Conservation (phyloP, 371 early-diverging fungal genomes). For the Mortierella sp. region DNA sequence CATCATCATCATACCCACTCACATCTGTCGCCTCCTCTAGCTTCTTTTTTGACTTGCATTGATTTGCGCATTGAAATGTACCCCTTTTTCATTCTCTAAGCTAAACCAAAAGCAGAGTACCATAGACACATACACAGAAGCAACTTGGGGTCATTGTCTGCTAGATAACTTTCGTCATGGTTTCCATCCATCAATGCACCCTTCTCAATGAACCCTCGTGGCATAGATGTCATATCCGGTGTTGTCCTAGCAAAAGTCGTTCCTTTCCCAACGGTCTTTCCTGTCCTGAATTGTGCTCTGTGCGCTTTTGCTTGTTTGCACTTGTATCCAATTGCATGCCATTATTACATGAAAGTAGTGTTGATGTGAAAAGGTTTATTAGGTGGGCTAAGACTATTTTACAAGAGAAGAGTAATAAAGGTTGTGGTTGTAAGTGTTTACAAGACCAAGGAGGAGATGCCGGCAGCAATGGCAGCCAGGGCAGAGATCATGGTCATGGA, state of each 20-base stretch:
- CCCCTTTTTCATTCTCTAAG: background rate
- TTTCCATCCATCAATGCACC: background rate
- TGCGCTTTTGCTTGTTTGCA: background rate
- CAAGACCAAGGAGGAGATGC: slow-evolving; percentile 12
- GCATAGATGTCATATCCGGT: background rate
- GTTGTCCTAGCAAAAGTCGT: background rate
- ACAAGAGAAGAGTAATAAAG: background rate
- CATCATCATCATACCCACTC: background rate
- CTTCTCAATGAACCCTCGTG: background rate
- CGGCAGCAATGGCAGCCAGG: slow-evolving; percentile 23
- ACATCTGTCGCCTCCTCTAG: background rate
- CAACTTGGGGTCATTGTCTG: background rate
- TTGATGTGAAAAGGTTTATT: background rate
- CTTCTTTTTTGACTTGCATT: too few species aligned
- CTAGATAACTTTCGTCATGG: background rate
- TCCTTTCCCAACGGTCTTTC: background rate
- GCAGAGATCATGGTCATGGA: slow-evolving; percentile 31
- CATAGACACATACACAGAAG: background rate
- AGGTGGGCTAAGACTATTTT: background rate
- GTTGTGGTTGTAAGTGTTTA: slow-evolving; percentile 2
- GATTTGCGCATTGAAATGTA: too few species aligned
- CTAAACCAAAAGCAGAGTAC: background rate
- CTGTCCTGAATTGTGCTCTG: background rate
- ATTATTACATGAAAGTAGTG: background rate
- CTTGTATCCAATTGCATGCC: background rate